Evolutionary conservation across 176 grass and related monocot genomes (phyloP), one percentile per base, ranked within the genome.

Genomic region (Alloteropsis semialata): DNA sequence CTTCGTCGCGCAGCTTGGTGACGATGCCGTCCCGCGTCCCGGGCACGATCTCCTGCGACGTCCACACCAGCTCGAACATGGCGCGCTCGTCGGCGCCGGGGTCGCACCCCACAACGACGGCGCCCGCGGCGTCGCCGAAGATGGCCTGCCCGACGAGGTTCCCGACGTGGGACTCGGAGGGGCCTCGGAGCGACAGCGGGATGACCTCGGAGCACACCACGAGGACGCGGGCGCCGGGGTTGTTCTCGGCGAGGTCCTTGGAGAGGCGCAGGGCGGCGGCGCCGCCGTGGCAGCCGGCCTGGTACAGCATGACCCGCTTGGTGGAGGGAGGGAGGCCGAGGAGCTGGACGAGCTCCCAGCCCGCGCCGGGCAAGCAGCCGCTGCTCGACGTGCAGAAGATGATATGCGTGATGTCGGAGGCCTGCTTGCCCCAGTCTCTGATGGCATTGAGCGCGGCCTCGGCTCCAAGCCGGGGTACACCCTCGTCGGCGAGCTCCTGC

Each of bases 161-260:
- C 43, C 60, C 77, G 0, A 80, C 77, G n/a, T 81, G 33, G 45
- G 64, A 25, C 16, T 79, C 57, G 0, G 73, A 86, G 10, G 91
- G 91, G 1, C 91, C 91, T 18, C 91, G 91, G 43, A 90, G 79
- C 6, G 77, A 63, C 34, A 90, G 37, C 1, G 77, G 66, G 15
- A 68, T 88, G 45, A 93, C 72, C 85, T 88, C 85, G 0, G 85
- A 88, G 82, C 91, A 88, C 6, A 90, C 83, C 11, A 90, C 91
- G 1, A 90, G 70, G 25, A 93, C 91, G 2, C 87, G 79, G 8
- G 84, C 84, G n/a, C 84, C 76, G 11, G 70, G 81, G 56, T 87
- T 89, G 84, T 87, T 93, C 76, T 93, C 91, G 0, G 91, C 84
- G n/a, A 89, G 80, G 76, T 89, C 91, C 87, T 93, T 93, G 58